Percentiles rank a stretch among this genome's conserved stretches.
Conservation (phyloP, 306 rosid genomes). For the Cucurbita argyrosperma region DNA sequence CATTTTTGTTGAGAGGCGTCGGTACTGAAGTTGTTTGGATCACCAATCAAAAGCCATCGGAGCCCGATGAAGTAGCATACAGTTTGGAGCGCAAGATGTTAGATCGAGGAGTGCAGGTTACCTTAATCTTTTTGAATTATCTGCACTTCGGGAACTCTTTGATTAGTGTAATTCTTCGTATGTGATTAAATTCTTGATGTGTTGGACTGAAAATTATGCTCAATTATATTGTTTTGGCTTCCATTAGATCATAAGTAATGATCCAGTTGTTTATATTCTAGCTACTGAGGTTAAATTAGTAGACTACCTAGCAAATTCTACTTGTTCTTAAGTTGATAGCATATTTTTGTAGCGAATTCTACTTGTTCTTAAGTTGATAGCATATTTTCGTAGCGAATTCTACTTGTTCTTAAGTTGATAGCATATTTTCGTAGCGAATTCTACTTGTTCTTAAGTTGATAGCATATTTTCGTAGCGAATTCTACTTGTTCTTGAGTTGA, state of each 20-base stretch:
- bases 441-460: background rate
- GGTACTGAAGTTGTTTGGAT: constrained; percentile 70
- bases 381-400: too few species aligned
- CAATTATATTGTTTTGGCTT: background rate
- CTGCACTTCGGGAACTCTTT: background rate
- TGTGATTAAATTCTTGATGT: background rate
- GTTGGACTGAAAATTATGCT: background rate
- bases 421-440: too few species aligned
- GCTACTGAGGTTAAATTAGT: background rate
- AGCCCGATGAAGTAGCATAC: constrained; percentile 40
- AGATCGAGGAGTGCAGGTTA: constrained; percentile 66
- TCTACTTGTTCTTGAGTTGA: background rate
- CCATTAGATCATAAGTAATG: background rate
- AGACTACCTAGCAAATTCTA: background rate
- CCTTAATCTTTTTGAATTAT: too few species aligned
- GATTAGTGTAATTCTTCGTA: background rate
- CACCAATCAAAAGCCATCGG: constrained; percentile 43
- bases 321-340: too few species aligned
- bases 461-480: background rate
- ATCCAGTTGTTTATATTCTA: background rate
- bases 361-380: too few species aligned
- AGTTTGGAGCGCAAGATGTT: constrained; percentile 66
- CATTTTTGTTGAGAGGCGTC: constrained; percentile 55
- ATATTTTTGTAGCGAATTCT: too few species aligned
- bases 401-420: too few species aligned